A percentile compares a stretch with the other conserved stretches of the same genome.
phyloP scores from a whole-genome alignment of 306 rosid genomes.

The Oemleria cerasiformis region DNA sequence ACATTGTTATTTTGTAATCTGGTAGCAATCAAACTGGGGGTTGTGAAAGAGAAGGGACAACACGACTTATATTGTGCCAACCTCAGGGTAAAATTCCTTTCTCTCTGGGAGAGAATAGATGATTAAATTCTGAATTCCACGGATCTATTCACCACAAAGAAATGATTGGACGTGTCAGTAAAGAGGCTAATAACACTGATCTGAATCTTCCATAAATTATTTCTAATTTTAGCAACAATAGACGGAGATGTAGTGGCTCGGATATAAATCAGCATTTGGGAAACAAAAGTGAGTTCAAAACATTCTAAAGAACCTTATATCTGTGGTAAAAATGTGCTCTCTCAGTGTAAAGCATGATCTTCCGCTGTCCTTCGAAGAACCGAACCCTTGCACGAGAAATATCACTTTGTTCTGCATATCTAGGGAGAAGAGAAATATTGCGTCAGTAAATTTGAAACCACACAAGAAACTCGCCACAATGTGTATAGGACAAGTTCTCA shows the following conservation, averaged over 20 bases:
- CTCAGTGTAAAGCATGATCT: conserved; percentile 87
- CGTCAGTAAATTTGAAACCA: conserved; percentile 14
- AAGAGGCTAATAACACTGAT: background rate
- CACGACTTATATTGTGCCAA: conserved; percentile 21
- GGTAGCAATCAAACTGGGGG: background rate
- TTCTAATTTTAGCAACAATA: background rate
- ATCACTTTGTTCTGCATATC: conserved; percentile 78
- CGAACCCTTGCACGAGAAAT: conserved; percentile 80
- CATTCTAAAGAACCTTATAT: conserved; percentile 60
- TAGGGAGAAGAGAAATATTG: conserved; percentile 28
- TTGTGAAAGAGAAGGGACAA: background rate
- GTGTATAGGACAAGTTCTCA: conserved; percentile 40
- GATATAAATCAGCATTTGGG: background rate
- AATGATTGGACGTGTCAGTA: conserved; percentile 9
- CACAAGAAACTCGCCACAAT: background rate
- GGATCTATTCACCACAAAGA: conserved; percentile 53
- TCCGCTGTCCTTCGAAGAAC: conserved; percentile 76
- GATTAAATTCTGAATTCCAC: conserved; percentile 70
- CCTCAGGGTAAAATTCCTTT: conserved; percentile 92
- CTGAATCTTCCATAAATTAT: background rate
- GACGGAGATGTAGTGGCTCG: background rate
- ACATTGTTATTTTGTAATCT: background rate
- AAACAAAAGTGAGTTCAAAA: background rate
- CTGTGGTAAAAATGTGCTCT: conserved; percentile 89
- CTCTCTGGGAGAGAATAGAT: conserved; percentile 88